phyloP scores from a whole-genome alignment of 495 filamentous ascomycete species.

The Aspergillus mulundensis region DNA sequence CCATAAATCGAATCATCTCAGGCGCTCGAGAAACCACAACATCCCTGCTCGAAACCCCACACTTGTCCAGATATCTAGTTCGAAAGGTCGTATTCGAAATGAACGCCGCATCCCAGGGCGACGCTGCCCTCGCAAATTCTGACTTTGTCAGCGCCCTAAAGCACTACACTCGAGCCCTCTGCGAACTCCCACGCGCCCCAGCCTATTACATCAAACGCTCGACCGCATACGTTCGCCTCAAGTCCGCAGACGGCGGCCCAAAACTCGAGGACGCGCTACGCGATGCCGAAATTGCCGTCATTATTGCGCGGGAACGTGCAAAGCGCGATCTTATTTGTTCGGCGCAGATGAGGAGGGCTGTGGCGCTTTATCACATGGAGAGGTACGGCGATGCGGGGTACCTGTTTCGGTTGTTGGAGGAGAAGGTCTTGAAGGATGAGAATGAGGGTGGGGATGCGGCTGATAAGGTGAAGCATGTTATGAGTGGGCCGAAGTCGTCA shows the following conservation, averaged over 20 bases:
- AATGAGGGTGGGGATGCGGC: slow-evolving; percentile 38
- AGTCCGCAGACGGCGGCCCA: slow-evolving; percentile 42
- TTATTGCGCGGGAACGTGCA: slow-evolving; percentile 64
- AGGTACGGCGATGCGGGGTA: slow-evolving; percentile 73
- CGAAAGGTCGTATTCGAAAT: slow-evolving; percentile 25
- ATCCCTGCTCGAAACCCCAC: background rate
- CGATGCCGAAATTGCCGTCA: slow-evolving; percentile 77
- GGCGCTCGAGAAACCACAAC: no score
- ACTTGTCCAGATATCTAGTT: background rate
- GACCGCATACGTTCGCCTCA: slow-evolving; percentile 70
- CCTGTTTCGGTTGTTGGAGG: slow-evolving; percentile 63
- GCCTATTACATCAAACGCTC: slow-evolving; percentile 85
- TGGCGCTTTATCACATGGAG: slow-evolving; percentile 66
- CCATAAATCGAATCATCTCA: no score
- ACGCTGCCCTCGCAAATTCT: slow-evolving; percentile 57
- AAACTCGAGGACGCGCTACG: slow-evolving; percentile 56
- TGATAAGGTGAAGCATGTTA: slow-evolving; percentile 30
- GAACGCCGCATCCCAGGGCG: slow-evolving; percentile 59
- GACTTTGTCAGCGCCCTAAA: slow-evolving; percentile 65
- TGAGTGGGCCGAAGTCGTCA: slow-evolving; percentile 23
- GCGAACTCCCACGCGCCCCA: slow-evolving; percentile 60
- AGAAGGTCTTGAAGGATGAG: slow-evolving; percentile 43
- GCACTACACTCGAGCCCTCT: slow-evolving; percentile 73
- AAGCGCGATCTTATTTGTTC: slow-evolving; percentile 76
- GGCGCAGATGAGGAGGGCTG: slow-evolving; percentile 75